phyloP scores from a whole-genome alignment of 352 stramenopile genomes.

The Pythium monospermum region DNA sequence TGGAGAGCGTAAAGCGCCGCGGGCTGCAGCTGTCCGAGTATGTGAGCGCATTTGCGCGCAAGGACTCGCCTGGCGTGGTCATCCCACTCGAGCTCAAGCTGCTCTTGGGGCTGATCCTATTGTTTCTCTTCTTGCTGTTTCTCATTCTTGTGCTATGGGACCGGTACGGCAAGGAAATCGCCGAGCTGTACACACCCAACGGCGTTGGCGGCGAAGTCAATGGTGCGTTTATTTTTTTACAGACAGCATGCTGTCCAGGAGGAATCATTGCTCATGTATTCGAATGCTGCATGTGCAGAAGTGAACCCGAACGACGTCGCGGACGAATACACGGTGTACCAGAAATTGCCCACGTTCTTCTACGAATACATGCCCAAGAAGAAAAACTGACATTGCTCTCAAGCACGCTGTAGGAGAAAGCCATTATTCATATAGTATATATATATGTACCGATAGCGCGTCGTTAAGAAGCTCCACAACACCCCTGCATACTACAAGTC shows the following conservation, averaged over 20 bases:
- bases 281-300: slow-evolving; percentile 20
- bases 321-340: slow-evolving; percentile 81
- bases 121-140: slow-evolving; percentile 80
- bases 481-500: no score
- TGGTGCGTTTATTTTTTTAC: no score
- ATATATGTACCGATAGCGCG: no score
- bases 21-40: slow-evolving; percentile 18
- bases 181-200: slow-evolving; percentile 66
- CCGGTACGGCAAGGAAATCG: slow-evolving; percentile 78
- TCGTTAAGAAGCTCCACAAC: no score
- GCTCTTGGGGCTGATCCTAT: slow-evolving; percentile 48
- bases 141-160: slow-evolving; percentile 82
- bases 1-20: slow-evolving; percentile 21
- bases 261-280: slow-evolving; percentile 1
- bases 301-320: slow-evolving; percentile 63
- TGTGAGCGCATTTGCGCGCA: slow-evolving; percentile 16
- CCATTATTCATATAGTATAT: no score
- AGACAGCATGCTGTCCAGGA: no score
- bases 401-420: no score
- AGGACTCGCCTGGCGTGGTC: slow-evolving; percentile 25
- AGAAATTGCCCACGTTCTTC: slow-evolving; percentile 84
- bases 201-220: slow-evolving; percentile 18
- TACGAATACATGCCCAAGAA: slow-evolving; percentile 86
- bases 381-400: slow-evolving; percentile 34
- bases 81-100: slow-evolving; percentile 67